These are phyloP conservation scores for Lachnellula subtilissima DNA, from an alignment of 2,329 filamentous ascomycete genomes.

Conservation along the genomic window DNA sequence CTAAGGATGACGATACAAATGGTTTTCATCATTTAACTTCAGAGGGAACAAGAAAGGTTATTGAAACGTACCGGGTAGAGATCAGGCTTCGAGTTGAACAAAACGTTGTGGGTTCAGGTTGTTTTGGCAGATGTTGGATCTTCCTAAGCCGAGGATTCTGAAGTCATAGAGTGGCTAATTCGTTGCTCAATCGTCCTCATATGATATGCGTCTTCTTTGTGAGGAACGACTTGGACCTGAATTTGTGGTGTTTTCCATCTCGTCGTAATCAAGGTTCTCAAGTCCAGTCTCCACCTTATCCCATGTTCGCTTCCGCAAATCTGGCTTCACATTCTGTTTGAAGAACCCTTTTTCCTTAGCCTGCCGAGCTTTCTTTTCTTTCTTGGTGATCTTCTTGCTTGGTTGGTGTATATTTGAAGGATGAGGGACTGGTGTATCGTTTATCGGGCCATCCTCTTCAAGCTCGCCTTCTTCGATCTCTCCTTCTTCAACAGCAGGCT, in stretches of 20 bases:
- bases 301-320: conserved; percentile 63
- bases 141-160: neutral
- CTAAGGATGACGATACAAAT: conserved; percentile 96
- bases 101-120: neutral
- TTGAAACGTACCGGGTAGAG: neutral
- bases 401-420: conserved; percentile 10
- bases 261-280: conserved; percentile 56
- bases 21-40: conserved; percentile 70
- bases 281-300: conserved; percentile 59
- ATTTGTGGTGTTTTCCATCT: conserved; percentile 30
- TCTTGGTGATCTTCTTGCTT: conserved; percentile 18
- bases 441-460: conserved; percentile 1
- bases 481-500: neutral
- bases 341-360: conserved; percentile 29
- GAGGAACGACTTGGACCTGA: conserved; percentile 26
- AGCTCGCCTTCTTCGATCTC: conserved; percentile 10
- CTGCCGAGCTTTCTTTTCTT: conserved; percentile 18
- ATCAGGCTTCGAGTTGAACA: neutral
- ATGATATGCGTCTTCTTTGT: conserved; percentile 44
- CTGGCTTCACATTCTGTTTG: conserved; percentile 47
- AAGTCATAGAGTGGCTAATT: too few relatives aligned
- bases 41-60: neutral
- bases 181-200: conserved; percentile 38
- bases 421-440: conserved; percentile 7
- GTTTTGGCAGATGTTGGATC: neutral